Conservation (phyloP, 2,329 filamentous ascomycete genomes). For the Penicillium oxalicum region DNA sequence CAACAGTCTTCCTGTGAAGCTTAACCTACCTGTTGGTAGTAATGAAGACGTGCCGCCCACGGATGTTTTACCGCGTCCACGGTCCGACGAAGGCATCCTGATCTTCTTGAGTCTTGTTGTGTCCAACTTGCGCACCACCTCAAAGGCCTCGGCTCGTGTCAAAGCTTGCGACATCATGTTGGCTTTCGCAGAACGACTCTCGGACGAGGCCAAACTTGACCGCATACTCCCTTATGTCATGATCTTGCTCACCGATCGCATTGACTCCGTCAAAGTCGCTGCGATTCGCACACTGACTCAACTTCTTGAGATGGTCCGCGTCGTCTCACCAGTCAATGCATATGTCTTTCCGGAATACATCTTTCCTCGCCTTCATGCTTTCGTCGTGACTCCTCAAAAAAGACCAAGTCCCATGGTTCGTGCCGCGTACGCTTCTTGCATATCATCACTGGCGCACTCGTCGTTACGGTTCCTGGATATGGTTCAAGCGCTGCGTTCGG, state of each 20-base stretch:
- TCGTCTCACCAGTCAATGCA: constrained; percentile 71
- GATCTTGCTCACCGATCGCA: constrained; percentile 71
- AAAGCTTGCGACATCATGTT: constrained; percentile 86
- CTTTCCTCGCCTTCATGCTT: constrained; percentile 53
- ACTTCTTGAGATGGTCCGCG: constrained; percentile 75
- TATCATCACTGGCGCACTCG: constrained; percentile 81
- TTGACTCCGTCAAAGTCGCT: constrained; percentile 77
- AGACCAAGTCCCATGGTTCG: constrained; percentile 66
- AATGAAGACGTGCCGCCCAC: constrained; percentile 65
- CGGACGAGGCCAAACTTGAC: constrained; percentile 93
- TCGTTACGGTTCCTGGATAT: constrained; percentile 83
- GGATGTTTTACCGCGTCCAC: constrained; percentile 47
- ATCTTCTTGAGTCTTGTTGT: constrained; percentile 88
- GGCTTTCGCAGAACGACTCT: constrained; percentile 83
- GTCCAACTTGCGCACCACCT: constrained; percentile 81
- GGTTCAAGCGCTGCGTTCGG: constrained; percentile 78
- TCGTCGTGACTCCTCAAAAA: constrained; percentile 48
- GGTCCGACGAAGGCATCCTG: constrained; percentile 79
- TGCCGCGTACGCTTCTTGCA: constrained; percentile 85
- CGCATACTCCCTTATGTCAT: constrained; percentile 87
- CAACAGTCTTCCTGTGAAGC: constrained; percentile 60
- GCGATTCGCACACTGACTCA: constrained; percentile 84
- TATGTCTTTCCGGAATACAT: constrained; percentile 64
- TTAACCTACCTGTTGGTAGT: constrained; percentile 75
- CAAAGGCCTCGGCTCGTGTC: constrained; percentile 77